A percentile compares a stretch with the other conserved stretches of the same genome.
phyloP scores from a whole-genome alignment of 176 grass and related monocot genomes.

The Carex myosuroides region DNA sequence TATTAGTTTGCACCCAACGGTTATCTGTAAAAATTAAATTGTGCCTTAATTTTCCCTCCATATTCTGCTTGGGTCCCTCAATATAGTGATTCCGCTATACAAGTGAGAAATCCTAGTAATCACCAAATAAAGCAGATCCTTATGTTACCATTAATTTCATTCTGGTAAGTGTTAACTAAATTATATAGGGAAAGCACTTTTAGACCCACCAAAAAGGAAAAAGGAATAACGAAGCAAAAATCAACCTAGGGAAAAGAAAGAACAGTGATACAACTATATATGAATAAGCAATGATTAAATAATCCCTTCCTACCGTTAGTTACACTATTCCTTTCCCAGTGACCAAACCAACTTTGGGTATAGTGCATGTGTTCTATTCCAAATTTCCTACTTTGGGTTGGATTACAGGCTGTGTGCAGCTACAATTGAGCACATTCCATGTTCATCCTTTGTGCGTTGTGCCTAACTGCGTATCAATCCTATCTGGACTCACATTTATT shows the following conservation, averaged over 20 bases:
- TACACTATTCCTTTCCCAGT: too few relatives aligned
- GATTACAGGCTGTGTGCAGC: conserved; percentile 18
- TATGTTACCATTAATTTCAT: neutral
- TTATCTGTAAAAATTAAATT: neutral
- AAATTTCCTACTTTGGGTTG: conserved; percentile 5
- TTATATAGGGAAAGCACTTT: neutral
- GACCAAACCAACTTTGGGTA: neutral
- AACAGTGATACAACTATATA: neutral
- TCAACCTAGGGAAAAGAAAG: neutral
- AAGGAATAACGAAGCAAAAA: neutral
- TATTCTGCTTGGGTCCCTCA: neutral
- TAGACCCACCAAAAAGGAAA: conserved; percentile 3
- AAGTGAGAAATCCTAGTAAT: neutral
- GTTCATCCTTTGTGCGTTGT: neutral
- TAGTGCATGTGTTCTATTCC: conserved; percentile 10
- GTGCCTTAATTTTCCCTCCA: neutral
- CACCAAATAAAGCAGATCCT: conserved; percentile 9
- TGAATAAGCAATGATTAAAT: neutral
- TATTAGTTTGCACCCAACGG: neutral
- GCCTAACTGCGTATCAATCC: neutral
- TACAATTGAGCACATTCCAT: conserved; percentile 12
- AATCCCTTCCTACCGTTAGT: neutral
- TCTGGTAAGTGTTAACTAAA: conserved; percentile 11
- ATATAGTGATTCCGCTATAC: neutral
- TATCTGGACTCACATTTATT: conserved; percentile 23